Conservation (phyloP, 352 stramenopile species). For the Phytopythium montanum region DNA sequence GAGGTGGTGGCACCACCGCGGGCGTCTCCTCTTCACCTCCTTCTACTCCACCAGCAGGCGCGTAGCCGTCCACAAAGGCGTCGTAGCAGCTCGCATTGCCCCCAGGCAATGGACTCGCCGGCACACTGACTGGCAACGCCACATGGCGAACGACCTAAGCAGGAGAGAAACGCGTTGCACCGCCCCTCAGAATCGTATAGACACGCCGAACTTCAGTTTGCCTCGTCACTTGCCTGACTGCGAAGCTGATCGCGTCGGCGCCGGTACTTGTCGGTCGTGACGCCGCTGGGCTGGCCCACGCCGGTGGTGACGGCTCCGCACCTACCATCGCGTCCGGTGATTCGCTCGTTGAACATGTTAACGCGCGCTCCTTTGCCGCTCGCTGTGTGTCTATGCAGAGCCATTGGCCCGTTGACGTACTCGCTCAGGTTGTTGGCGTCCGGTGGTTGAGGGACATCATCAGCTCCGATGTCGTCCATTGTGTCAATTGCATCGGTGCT, state of each 20-base stretch:
- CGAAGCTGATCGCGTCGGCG: slow-evolving; percentile 32
- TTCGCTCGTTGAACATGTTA: slow-evolving; percentile 1
- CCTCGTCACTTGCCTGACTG: neutral
- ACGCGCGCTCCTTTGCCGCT: neutral
- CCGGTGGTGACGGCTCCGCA: slow-evolving; percentile 3
- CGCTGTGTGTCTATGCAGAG: slow-evolving; percentile 7
- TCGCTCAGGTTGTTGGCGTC: slow-evolving; percentile 5
- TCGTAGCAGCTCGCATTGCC: slow-evolving; percentile 21
- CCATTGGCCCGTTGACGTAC: neutral
- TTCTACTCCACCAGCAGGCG: neutral
- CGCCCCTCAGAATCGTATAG: slow-evolving; percentile 6
- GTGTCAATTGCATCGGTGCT: neutral
- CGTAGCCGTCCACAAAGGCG: slow-evolving; percentile 31
- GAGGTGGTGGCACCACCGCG: neutral
- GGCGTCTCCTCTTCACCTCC: neutral
- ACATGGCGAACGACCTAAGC: neutral
- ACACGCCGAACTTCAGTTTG: neutral
- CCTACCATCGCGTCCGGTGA: slow-evolving; percentile 14
- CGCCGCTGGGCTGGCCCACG: slow-evolving; percentile 22
- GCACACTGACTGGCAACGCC: slow-evolving; percentile 1
- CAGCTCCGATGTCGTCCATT: neutral
- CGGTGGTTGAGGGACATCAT: slow-evolving; percentile 1
- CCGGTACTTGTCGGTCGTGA: slow-evolving; percentile 31
- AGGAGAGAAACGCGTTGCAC: slow-evolving; percentile 2
- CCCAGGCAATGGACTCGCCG: slow-evolving; percentile 11